Evolutionary conservation across 371 early-diverging fungal genomes (phyloP), one percentile per base, ranked within the genome.

Genomic region (Coemansia sp.): DNA sequence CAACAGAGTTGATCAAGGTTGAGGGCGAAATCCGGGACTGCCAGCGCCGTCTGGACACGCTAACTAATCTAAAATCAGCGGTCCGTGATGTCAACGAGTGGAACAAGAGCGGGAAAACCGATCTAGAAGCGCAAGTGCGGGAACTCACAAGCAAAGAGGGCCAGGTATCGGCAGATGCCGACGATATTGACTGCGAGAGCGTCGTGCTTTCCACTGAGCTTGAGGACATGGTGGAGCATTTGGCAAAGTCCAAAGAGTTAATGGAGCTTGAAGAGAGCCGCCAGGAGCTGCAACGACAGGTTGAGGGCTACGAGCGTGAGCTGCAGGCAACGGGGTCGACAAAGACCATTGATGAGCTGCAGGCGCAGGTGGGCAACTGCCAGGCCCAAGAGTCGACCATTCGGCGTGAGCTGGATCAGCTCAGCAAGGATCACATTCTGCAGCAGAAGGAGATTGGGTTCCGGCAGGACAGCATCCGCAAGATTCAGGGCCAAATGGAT

Each of bases 321-420:
- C 82, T 93, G 40, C 64, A 75, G 9, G 71, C 71, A 1, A 72
- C 89, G 0, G 91, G 91, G 0, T 87, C 89, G 0, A 82, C 82
- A 9, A 86, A 87, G 59, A 91, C 90, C 0, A 65, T 87, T 5
- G 84, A 84, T 3, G 91, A 92, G 33, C 84, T 88, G 37, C 91
- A 90, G 68, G 74, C 72, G 16, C 91, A 92, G 59, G 68, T 86
- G 9, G 86, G 86, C 16, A 66, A 67, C 5, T 61, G 86, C 3
- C 80, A 85, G 59, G 70, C 77, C 0, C 80, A 85, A 68, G 83
- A 81, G 47, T 81, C 84, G 54, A 30, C 54, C 2, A 42, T 83
- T 2, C 83, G 88, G 14, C 77, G 83, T 8, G 85, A 86, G 21
- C 78, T 88, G 2, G 86, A 88, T 9, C 81, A 84, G 12, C 65